These are phyloP conservation scores for Trichoderma arundinaceum DNA, from an alignment of 2,329 filamentous ascomycete genomes.

Conservation along the genomic window DNA sequence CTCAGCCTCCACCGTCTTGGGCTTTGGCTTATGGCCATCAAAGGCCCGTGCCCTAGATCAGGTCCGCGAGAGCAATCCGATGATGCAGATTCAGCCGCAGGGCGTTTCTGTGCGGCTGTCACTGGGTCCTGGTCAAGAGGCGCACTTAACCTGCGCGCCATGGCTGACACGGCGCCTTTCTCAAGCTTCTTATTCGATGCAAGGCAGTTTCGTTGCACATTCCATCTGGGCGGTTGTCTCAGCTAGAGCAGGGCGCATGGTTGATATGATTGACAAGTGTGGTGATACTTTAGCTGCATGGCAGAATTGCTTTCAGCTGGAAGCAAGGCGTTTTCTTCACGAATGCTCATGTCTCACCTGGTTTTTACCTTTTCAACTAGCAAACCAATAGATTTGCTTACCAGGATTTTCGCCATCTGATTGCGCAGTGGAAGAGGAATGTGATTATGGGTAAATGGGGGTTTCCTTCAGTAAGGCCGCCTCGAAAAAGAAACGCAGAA, in stretches of 20 bases:
- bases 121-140: constrained; percentile 2
- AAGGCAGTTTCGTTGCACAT: background rate
- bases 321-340: background rate
- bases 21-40: background rate
- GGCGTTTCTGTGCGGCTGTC: constrained; percentile 20
- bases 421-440: background rate
- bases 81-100: constrained; percentile 28
- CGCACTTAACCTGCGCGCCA: background rate
- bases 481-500: background rate
- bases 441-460: background rate
- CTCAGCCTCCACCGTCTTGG: constrained; percentile 23
- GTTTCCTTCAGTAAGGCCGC: background rate
- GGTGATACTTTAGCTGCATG: background rate
- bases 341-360: constrained; percentile 5
- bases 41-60: constrained; percentile 22
- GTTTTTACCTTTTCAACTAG: background rate
- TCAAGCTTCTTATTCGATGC: constrained; percentile 7
- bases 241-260: background rate
- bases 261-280: background rate
- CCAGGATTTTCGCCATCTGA: background rate
- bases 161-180: constrained; percentile 11
- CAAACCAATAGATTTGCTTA: background rate
- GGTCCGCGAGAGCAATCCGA: constrained; percentile 2
- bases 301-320: constrained; percentile 9
- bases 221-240: constrained; percentile 9